Base-by-base conservation (phyloP, 2,329 filamentous ascomycete genomes). In the Colletotrichum noveboracense region DNA sequence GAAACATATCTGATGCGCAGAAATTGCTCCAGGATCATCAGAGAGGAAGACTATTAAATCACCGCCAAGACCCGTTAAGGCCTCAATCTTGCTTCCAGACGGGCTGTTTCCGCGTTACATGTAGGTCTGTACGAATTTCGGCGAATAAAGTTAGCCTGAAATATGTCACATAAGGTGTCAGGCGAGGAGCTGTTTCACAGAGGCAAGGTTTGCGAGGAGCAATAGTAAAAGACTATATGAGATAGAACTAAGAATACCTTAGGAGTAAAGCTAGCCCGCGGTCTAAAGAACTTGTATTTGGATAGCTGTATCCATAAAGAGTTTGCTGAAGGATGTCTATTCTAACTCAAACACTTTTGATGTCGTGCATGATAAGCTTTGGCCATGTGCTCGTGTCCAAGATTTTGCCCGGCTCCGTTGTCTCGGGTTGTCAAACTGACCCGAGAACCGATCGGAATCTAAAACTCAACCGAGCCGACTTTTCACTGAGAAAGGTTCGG, bases 181-280 rank as follows among this genome's bases (percentile, higher is more conserved):
- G 36, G 36, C 36, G 5, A 6, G 5, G 36, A 43, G 16, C 16
- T 9, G 36, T 18, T 43, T 43, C 7, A 6, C n/a, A 7, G 43
- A 48, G n/a, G 43, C 6, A 2, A 21, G n/a, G 10, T 21, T 48
- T 13, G 43, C 5, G 10, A 13, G 43, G 6, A 6, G 6, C 10
- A 48, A 18, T 13, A 4, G 12, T 13, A 13, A 13, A 21, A 21
- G n/a, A 6, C 43, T 7, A 21, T 13, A 1, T 48, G 3, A 48
- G 43, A 21, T 2, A 48, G n/a, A 48, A 6, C 2, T 2, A 0
- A 21, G 13, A n/a, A 4, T 3, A 21, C 3, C n/a, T 21, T 13
- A 6, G n/a, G 10, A 48, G n/a, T 2, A 48, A 21, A 1, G 12
- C n/a, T 10, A 21, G 6, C n/a, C 43, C 18, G 10, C 43, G 10